Conservation (phyloP, 2,329 filamentous ascomycete species). For the Diaporthe batatas region DNA sequence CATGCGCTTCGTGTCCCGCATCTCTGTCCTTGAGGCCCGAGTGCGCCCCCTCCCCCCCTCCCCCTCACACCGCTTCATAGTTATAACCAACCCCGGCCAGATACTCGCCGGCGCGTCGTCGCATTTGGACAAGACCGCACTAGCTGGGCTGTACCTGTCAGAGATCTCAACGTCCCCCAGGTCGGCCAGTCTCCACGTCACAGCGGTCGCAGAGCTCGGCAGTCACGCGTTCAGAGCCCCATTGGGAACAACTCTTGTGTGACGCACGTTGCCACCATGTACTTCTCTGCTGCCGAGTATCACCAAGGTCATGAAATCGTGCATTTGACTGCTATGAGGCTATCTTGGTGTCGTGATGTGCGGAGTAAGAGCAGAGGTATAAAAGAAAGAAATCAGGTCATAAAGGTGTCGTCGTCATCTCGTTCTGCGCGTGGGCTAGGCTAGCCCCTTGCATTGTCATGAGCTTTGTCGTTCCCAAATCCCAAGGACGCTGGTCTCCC, state of each 20-base stretch:
- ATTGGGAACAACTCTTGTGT: not conserved
- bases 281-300: not conserved
- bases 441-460: slow-evolving; percentile 23
- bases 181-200: not conserved
- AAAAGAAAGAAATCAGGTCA: slow-evolving; percentile 5
- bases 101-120: slow-evolving; percentile 3
- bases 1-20: not conserved
- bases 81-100: not conserved
- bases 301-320: not conserved
- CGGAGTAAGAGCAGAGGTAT: not conserved
- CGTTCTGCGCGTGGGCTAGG: slow-evolving; percentile 8
- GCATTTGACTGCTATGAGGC: slow-evolving; percentile 27
- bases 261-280: not conserved
- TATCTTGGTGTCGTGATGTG: slow-evolving; percentile 30
- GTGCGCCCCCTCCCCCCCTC: no score
- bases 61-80: slow-evolving; percentile 5
- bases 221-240: not conserved
- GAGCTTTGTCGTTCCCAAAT: slow-evolving; percentile 15
- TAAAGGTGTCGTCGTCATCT: slow-evolving; percentile 34
- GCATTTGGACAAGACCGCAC: not conserved
- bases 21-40: not conserved
- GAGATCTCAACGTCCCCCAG: not conserved
- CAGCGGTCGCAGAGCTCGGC: not conserved
- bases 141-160: slow-evolving; percentile 15
- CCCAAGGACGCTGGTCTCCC: slow-evolving; percentile 8